Conservation (phyloP, 148 eudicot genomes). For the Vaccinium corymbosum region DNA sequence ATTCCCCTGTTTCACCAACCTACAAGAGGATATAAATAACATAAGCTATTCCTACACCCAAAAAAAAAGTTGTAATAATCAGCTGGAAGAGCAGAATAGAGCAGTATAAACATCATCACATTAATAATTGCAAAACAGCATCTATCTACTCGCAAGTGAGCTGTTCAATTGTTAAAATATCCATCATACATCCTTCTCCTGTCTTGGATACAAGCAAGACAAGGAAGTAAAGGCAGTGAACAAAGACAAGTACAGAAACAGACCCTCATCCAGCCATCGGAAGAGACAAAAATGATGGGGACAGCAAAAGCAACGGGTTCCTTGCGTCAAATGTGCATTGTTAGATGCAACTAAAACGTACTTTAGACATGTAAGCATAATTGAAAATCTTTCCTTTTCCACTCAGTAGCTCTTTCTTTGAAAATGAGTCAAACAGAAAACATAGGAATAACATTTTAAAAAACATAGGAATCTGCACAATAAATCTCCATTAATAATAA, state of each 20-base stretch:
- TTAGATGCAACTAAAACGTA: background rate
- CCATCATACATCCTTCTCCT: background rate
- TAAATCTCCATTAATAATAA: background rate
- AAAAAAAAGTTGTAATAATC: background rate
- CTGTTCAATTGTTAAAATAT: background rate
- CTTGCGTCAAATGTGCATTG: background rate
- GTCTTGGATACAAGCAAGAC: background rate
- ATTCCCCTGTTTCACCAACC: constrained; percentile 70
- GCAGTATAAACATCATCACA: background rate
- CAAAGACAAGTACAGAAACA: background rate
- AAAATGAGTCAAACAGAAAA: background rate
- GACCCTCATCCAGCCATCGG: background rate
- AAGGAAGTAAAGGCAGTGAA: background rate
- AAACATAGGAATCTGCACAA: background rate
- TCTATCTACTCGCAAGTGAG: background rate
- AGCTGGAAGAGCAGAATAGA: background rate
- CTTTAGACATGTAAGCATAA: background rate
- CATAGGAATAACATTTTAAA: background rate
- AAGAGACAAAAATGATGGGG: background rate
- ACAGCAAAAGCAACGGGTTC: background rate
- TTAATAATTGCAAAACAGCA: background rate
- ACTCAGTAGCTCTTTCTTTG: background rate
- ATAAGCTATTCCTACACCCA: background rate
- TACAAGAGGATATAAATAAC: constrained; percentile 25
- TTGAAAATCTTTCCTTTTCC: background rate